phyloP scores from a whole-genome alignment of 1,139 yeast species.

The Taphrina populina region DNA sequence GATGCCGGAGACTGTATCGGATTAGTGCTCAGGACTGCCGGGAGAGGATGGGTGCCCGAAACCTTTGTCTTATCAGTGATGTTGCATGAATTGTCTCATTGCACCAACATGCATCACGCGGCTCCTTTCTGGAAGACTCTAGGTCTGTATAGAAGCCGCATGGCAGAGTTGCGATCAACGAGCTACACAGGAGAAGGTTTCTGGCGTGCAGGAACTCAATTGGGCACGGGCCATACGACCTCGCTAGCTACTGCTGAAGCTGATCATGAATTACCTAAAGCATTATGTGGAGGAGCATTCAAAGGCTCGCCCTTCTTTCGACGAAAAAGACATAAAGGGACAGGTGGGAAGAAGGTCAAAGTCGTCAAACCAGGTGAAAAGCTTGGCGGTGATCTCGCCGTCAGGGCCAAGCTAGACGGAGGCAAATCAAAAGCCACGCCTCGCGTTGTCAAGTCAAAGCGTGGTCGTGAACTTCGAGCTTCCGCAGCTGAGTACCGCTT shows the following conservation, averaged over 20 bases:
- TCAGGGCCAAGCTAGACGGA: slow-evolving; percentile 37
- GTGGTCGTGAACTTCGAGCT: slow-evolving; percentile 31
- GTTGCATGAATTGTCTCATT: slow-evolving; percentile 40
- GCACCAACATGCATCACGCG: slow-evolving; percentile 31
- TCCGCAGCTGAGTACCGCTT: slow-evolving; percentile 29
- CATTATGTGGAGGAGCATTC: slow-evolving; percentile 39
- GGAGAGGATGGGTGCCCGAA: slow-evolving; percentile 37
- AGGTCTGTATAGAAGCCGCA: slow-evolving; percentile 11
- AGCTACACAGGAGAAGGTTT: slow-evolving; percentile 33
- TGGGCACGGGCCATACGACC: slow-evolving; percentile 10
- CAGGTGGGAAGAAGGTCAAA: slow-evolving; percentile 32
- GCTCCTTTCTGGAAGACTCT: slow-evolving; percentile 23
- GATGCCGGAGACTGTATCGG: slow-evolving; percentile 40
- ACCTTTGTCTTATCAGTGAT: slow-evolving; percentile 39
- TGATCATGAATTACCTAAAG: slow-evolving; percentile 37
- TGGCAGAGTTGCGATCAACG: not conserved
- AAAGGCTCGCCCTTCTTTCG: slow-evolving; percentile 35
- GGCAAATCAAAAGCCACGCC: slow-evolving; percentile 35
- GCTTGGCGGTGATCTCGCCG: slow-evolving; percentile 37
- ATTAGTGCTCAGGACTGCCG: slow-evolving; percentile 38
- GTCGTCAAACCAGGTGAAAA: slow-evolving; percentile 34
- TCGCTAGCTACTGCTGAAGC: slow-evolving; percentile 25
- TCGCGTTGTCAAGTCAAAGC: slow-evolving; percentile 29
- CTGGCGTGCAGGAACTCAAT: slow-evolving; percentile 16
- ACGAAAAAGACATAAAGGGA: slow-evolving; percentile 25